Conservation (phyloP, 768 basidiomycete species). For the Panus rudis region DNA sequence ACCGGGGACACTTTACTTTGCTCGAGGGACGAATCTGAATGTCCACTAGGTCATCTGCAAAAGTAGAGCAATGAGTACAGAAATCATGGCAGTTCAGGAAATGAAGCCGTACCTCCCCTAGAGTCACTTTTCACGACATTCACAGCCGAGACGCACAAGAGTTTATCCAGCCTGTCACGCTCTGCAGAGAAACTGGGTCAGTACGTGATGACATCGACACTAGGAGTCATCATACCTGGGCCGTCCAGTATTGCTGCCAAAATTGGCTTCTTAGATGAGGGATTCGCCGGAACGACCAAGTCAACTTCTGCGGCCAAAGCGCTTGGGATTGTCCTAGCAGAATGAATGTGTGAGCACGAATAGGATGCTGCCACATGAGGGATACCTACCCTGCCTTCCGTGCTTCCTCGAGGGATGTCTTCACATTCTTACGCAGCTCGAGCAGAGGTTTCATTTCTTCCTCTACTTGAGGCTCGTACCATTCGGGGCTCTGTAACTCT, state of each 20-base stretch:
- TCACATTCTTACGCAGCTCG: conserved; percentile 49
- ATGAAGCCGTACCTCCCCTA: background rate
- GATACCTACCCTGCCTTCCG: conserved; percentile 61
- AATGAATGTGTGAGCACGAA: no score
- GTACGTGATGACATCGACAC: background rate
- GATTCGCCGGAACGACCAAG: no score
- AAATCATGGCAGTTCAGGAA: no score
- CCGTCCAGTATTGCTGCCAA: no score
- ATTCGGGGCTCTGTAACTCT: conserved; percentile 41
- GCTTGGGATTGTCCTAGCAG: no score
- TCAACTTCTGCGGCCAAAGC: no score
- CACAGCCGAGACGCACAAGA: conserved; percentile 2
- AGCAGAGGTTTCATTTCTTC: conserved; percentile 61
- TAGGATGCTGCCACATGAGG: background rate
- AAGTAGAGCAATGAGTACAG: conserved; percentile 22
- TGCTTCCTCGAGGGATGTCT: conserved; percentile 70
- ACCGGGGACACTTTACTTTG: conserved; percentile 76
- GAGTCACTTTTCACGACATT: background rate
- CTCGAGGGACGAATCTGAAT: conserved; percentile 59
- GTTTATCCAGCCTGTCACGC: background rate
- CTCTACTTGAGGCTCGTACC: conserved; percentile 53
- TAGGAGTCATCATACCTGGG: no score
- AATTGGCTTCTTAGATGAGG: no score
- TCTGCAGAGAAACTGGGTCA: background rate
- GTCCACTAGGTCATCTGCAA: conserved; percentile 23